Percentiles rank a stretch among this genome's conserved stretches.
These are phyloP conservation scores for Parastagonospora nodorum DNA, from an alignment of 2,329 filamentous ascomycete genomes.

Conservation along the genomic window DNA sequence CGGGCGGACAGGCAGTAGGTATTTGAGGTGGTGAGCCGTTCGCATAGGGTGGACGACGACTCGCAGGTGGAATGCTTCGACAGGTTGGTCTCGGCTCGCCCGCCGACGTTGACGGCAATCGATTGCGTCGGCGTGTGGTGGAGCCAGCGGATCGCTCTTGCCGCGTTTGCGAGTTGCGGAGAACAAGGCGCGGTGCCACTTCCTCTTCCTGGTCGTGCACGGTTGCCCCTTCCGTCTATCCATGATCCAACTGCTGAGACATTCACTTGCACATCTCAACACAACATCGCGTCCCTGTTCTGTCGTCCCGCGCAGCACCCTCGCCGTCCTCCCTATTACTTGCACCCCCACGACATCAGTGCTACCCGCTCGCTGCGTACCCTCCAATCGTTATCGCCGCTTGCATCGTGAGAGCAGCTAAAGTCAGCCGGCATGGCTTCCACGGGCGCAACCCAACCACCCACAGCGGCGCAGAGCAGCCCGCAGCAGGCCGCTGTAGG, in stretches of 20 bases:
- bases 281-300: conserved; percentile 5
- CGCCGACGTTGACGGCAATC: conserved; percentile 3
- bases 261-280: conserved; percentile 12
- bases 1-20: background rate
- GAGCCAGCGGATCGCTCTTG: conserved; percentile 29
- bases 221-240: conserved; percentile 21
- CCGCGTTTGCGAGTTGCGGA: conserved; percentile 29
- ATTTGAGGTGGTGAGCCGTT: background rate
- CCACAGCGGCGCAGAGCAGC: conserved; percentile 29
- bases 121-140: conserved; percentile 12
- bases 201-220: conserved; percentile 25
- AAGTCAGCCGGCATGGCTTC: conserved; percentile 38
- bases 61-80: background rate
- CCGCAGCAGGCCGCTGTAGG: conserved; percentile 24
- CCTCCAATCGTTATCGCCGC: conserved; percentile 25
- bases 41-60: background rate
- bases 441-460: conserved; percentile 28
- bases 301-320: conserved; percentile 7
- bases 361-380: conserved; percentile 20
- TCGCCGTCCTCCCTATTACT: background rate
- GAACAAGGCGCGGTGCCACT: conserved; percentile 20
- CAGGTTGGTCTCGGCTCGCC: conserved; percentile 2
- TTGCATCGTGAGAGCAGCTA: conserved; percentile 18
- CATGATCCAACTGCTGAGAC: conserved; percentile 12
- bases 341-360: conserved; percentile 1